phyloP scores from a whole-genome alignment of 805 yeast species.

The Saccharomycopsis sp. region DNA sequence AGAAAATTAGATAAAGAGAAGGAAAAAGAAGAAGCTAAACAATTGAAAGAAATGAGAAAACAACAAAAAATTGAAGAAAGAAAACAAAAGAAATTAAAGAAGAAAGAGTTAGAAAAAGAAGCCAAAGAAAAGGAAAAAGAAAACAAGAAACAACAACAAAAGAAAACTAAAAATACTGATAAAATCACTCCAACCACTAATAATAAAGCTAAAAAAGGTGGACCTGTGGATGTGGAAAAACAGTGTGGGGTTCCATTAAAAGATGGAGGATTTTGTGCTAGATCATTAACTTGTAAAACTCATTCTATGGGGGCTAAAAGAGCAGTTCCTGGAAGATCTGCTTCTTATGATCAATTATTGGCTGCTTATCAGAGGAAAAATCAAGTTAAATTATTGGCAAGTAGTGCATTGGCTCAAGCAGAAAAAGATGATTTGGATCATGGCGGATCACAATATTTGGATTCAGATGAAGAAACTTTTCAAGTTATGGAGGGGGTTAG shows the following conservation, averaged over 20 bases:
- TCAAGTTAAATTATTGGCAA: slow-evolving; percentile 81
- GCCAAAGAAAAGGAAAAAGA: slow-evolving; percentile 18
- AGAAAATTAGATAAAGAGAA: slow-evolving; percentile 15
- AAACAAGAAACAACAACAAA: slow-evolving; percentile 20
- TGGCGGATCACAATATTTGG: slow-evolving; percentile 38
- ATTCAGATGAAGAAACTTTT: slow-evolving; percentile 89
- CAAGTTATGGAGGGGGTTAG: slow-evolving; percentile 85
- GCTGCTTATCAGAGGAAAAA: slow-evolving; percentile 88
- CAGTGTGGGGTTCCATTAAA: slow-evolving; percentile 96
- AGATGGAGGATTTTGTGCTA: slow-evolving; percentile 91
- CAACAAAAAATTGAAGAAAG: slow-evolving; percentile 12
- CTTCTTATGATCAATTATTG: slow-evolving; percentile 79
- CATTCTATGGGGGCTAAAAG: slow-evolving; percentile 98
- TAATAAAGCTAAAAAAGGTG: slow-evolving; percentile 28
- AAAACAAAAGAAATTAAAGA: slow-evolving; percentile 18
- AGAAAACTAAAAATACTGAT: slow-evolving; percentile 26
- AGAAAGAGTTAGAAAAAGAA: slow-evolving; percentile 19
- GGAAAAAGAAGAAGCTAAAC: slow-evolving; percentile 16
- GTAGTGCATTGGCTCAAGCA: slow-evolving; percentile 69
- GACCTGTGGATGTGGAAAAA: slow-evolving; percentile 82
- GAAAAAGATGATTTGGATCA: slow-evolving; percentile 56
- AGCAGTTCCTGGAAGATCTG: slow-evolving; percentile 87
- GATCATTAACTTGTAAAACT: slow-evolving; percentile 93
- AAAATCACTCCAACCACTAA: slow-evolving; percentile 28
- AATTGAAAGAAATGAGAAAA: slow-evolving; percentile 16